phyloP scores from a whole-genome alignment of 1,139 yeast species.

The Pichia sp. region DNA sequence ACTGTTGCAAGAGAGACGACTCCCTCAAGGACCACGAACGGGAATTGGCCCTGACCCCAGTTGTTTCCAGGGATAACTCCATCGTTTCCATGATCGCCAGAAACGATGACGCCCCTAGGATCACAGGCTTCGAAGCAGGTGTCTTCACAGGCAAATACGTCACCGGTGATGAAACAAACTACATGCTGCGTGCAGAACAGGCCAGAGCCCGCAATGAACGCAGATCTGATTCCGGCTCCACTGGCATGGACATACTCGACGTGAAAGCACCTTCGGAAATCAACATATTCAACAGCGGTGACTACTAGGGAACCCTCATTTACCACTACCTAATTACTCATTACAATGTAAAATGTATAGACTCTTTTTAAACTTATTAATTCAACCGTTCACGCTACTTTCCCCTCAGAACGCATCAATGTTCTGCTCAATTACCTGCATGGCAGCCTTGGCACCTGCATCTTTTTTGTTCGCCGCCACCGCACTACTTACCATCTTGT shows the following conservation, averaged over 20 bases:
- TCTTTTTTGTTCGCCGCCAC: conserved; percentile 17
- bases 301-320: conserved; percentile 37
- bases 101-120: conserved; percentile 27
- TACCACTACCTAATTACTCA: too few species aligned
- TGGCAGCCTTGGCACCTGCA: conserved; percentile 18
- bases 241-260: conserved; percentile 46
- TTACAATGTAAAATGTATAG: not conserved
- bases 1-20: conserved; percentile 61
- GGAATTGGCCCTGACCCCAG: conserved; percentile 33
- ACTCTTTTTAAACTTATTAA: not conserved
- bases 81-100: conserved; percentile 26
- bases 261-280: conserved; percentile 89
- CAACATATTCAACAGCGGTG: conserved; percentile 85
- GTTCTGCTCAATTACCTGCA: conserved; percentile 9
- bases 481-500: conserved; percentile 6
- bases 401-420: not conserved
- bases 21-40: conserved; percentile 33
- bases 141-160: conserved; percentile 94
- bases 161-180: conserved; percentile 84
- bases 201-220: conserved; percentile 74
- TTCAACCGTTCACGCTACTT: not conserved
- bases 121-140: conserved; percentile 81
- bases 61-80: conserved; percentile 30
- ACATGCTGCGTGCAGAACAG: conserved; percentile 74
- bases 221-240: conserved; percentile 33